Percentiles rank a stretch among this genome's conserved stretches.
These are phyloP conservation scores for Begonia peltatifolia DNA, from an alignment of 306 rosid species.

Conservation along the genomic window DNA sequence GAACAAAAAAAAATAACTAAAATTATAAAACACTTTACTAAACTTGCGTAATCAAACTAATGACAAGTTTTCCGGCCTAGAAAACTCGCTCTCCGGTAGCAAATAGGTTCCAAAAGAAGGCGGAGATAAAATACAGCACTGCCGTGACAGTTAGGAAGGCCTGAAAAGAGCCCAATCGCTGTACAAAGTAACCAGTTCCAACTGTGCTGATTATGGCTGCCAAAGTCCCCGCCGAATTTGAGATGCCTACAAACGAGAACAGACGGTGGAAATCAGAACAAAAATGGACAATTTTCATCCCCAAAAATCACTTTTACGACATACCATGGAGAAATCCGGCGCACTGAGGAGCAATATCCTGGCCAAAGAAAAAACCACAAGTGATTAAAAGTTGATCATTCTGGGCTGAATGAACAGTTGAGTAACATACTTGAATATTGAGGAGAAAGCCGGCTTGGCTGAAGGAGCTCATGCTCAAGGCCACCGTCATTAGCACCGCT, in stretches of 20 bases:
- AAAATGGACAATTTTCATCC: too few species aligned
- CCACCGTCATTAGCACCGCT: slow-evolving; percentile 48
- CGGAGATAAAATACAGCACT: slow-evolving; percentile 43
- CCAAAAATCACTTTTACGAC: slow-evolving; percentile 1
- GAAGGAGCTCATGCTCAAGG: slow-evolving; percentile 86
- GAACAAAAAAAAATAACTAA: too few species aligned
- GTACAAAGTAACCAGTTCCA: slow-evolving; percentile 88
- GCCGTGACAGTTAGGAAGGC: slow-evolving; percentile 74
- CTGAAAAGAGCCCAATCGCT: slow-evolving; percentile 86
- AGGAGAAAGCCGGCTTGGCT: slow-evolving; percentile 94
- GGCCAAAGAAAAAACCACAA: slow-evolving; percentile 17
- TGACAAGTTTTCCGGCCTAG: slow-evolving; percentile 4
- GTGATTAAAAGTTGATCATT: not conserved
- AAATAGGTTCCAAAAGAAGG: slow-evolving; percentile 72
- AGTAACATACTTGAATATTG: slow-evolving; percentile 64
- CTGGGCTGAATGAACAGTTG: not conserved
- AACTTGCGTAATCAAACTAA: too few species aligned
- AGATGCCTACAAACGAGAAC: slow-evolving; percentile 37
- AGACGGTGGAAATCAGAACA: not conserved
- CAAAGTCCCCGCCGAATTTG: slow-evolving; percentile 72
- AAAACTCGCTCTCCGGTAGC: slow-evolving; percentile 73
- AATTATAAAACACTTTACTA: too few species aligned
- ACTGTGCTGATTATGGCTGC: slow-evolving; percentile 94
- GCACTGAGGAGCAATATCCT: slow-evolving; percentile 89
- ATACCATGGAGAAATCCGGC: slow-evolving; percentile 90